These are phyloP conservation scores for Melocanna baccifera DNA, from an alignment of 176 grass and related monocot genomes.

Conservation along the genomic window DNA sequence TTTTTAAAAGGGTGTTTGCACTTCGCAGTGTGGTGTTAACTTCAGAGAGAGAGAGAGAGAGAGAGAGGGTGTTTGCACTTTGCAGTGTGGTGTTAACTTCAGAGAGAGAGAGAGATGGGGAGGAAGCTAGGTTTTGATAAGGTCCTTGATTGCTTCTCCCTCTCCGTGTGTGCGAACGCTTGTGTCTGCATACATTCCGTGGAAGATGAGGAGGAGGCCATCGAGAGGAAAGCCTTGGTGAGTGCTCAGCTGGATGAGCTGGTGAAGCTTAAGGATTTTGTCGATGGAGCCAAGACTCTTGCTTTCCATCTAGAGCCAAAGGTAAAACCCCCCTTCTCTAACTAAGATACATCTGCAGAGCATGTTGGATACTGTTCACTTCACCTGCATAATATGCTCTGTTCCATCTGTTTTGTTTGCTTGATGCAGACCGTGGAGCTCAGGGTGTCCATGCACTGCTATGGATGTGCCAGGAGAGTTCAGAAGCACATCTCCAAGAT, in stretches of 20 bases:
- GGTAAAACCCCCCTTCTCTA: constrained; percentile 24
- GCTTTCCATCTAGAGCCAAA: constrained; percentile 95
- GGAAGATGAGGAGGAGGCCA: constrained; percentile 50
- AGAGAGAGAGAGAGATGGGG: constrained; percentile 27
- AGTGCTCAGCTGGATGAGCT: constrained; percentile 76
- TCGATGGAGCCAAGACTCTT: constrained; percentile 66
- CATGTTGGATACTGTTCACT: background rate
- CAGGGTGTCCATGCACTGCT: constrained; percentile 97
- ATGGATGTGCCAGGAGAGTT: constrained; percentile 84
- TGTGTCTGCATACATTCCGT: constrained; percentile 59
- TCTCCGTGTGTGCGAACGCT: constrained; percentile 53
- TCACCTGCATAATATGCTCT: background rate
- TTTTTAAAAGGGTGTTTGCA: constrained; percentile 17
- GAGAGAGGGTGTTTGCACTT: background rate
- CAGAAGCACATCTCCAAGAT: constrained; percentile 99
- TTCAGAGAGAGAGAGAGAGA: background rate
- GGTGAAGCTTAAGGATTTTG: constrained; percentile 63
- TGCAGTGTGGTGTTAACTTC: background rate
- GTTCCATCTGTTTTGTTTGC: background rate
- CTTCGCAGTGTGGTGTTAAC: background rate
- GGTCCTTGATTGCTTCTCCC: constrained; percentile 81
- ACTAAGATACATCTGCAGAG: background rate
- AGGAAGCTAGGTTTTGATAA: constrained; percentile 60
- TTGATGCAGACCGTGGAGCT: constrained; percentile 77
- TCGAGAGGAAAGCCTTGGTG: constrained; percentile 66